Conservation (phyloP, 192 early-diverging fungal species). For the Entrophospora sp. region DNA sequence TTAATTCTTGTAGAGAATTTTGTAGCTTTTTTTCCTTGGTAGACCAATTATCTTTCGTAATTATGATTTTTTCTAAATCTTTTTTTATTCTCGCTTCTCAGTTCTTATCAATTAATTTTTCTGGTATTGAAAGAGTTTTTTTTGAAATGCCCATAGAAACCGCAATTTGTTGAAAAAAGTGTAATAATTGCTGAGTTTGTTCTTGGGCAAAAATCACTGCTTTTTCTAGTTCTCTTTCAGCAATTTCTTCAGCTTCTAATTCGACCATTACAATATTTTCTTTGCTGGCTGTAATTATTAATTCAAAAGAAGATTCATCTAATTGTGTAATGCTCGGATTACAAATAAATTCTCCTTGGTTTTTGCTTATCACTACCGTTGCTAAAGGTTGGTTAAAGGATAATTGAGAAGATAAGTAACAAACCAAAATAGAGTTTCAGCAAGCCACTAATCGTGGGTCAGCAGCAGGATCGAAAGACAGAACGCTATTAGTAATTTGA, state of each 20-base stretch:
- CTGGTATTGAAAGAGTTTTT: neutral
- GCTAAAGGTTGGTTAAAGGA: neutral
- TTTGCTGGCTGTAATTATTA: neutral
- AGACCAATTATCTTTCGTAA: neutral
- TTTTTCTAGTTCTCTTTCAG: neutral
- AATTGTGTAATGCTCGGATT: neutral
- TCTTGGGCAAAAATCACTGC: neutral
- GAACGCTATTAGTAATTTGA: neutral
- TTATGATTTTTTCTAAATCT: neutral
- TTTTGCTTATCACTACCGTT: neutral
- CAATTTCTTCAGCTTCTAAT: neutral
- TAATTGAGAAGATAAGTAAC: neutral
- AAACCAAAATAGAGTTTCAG: constrained; percentile 8
- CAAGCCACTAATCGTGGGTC: neutral
- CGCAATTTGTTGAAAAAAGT: constrained; percentile 8
- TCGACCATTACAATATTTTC: constrained; percentile 3
- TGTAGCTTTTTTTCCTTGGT: constrained; percentile 4
- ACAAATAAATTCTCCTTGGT: neutral
- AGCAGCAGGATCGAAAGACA: neutral
- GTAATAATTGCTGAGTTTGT: neutral
- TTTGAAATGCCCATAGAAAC: neutral
- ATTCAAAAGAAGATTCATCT: neutral
- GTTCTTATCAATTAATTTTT: neutral
- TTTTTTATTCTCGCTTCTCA: neutral
- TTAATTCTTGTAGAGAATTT: neutral